Percentiles rank a stretch among this genome's conserved stretches.
These are phyloP conservation scores for Pestalotiopsis sp. DNA, from an alignment of 2,329 filamentous ascomycete genomes.

Conservation along the genomic window DNA sequence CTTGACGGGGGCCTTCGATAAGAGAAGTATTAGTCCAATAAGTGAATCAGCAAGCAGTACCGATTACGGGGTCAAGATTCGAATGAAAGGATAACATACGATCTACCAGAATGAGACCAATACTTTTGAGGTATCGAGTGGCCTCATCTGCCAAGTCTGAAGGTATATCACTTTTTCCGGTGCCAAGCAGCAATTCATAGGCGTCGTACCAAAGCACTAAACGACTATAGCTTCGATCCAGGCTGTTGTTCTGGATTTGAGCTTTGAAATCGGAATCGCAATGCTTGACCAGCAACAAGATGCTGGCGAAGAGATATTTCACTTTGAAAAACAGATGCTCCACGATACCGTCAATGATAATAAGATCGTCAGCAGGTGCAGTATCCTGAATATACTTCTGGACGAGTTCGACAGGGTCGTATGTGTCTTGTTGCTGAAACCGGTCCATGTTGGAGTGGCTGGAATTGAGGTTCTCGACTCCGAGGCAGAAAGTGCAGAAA, in stretches of 20 bases:
- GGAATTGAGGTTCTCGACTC: not conserved
- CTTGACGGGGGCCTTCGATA: not conserved
- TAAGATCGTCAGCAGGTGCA: not conserved
- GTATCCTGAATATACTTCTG: not conserved
- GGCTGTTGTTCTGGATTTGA: not conserved
- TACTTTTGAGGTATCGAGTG: not conserved
- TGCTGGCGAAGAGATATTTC: not conserved
- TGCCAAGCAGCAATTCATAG: not conserved
- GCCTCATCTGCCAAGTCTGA: not conserved
- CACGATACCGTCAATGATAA: not conserved
- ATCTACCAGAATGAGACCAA: not conserved
- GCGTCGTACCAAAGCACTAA: not conserved
- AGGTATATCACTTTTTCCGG: not conserved
- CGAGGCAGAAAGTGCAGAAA: too few species aligned
- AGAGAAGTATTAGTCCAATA: not conserved
- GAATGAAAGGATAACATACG: not conserved
- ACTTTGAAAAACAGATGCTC: not conserved
- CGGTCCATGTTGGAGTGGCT: too few species aligned
- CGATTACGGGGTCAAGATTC: too few species aligned
- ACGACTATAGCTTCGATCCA: not conserved
- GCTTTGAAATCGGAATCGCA: not conserved
- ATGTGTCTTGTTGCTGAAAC: not conserved
- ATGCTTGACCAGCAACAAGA: not conserved
- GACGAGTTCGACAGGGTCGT: not conserved
- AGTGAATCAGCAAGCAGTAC: not conserved